Evolutionary conservation across 306 rosid genomes (phyloP).

Genomic region (Rosa persica): DNA sequence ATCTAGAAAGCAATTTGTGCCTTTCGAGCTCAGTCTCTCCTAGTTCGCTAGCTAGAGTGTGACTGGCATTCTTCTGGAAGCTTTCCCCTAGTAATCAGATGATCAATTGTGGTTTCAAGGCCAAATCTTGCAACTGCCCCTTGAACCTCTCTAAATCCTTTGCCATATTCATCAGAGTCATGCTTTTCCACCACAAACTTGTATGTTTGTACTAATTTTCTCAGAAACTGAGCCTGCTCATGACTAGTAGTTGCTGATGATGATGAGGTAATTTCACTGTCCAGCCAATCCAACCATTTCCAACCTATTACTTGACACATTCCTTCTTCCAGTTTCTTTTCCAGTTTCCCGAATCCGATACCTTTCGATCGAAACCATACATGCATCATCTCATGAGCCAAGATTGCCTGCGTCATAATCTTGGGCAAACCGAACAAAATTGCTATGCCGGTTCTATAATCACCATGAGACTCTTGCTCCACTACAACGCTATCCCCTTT

Average conservation of each 20-base stretch:
- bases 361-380: neutral
- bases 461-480: neutral
- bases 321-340: neutral
- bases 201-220: neutral
- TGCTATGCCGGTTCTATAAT: neutral
- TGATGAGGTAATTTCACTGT: neutral
- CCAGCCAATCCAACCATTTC: constrained; percentile 16
- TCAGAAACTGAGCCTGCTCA: neutral
- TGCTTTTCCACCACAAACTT: neutral
- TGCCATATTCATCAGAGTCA: neutral
- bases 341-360: neutral
- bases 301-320: constrained; percentile 9
- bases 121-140: neutral
- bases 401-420: constrained; percentile 9
- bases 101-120: neutral
- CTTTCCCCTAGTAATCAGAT: neutral
- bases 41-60: neutral
- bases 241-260: neutral
- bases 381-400: constrained; percentile 15
- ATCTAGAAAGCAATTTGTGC: neutral
- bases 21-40: neutral
- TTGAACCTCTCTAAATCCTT: constrained; percentile 14
- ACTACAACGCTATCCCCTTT: neutral
- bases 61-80: neutral
- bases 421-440: constrained; percentile 3